Conservation (phyloP, 2,329 filamentous ascomycete genomes). For the Diaporthe sp. region DNA sequence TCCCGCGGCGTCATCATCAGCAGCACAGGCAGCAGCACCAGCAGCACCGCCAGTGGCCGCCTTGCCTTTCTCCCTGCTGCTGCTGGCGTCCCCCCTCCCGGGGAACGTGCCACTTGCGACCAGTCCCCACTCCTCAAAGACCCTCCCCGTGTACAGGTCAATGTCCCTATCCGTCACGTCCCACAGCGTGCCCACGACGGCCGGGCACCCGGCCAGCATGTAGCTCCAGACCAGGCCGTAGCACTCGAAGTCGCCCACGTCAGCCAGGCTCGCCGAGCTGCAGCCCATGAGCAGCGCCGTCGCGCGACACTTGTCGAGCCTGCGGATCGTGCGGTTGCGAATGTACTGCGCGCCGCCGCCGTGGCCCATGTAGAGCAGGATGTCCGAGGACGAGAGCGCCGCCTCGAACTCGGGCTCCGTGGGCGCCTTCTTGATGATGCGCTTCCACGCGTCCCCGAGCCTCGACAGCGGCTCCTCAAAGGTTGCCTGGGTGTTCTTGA, state of each 20-base stretch:
- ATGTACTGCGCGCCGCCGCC: conserved; percentile 96
- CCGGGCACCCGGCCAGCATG: conserved; percentile 87
- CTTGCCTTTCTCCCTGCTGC: conserved; percentile 46
- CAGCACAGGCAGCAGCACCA: neutral
- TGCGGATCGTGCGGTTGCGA: conserved; percentile 83
- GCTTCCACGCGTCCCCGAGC: conserved; percentile 78
- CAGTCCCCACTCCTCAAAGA: conserved; percentile 91
- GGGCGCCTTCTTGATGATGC: conserved; percentile 77
- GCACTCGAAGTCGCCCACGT: conserved; percentile 90
- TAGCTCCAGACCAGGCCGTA: conserved; percentile 93
- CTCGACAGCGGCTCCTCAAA: conserved; percentile 75
- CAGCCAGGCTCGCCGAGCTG: conserved; percentile 83
- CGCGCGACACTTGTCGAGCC: conserved; percentile 79
- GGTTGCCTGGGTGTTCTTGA: conserved; percentile 81
- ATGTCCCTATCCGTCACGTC: conserved; percentile 98
- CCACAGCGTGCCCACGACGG: conserved; percentile 94
- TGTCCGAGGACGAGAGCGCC: conserved; percentile 73
- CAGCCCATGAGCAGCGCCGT: conserved; percentile 94
- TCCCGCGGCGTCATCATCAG: conserved; percentile 38
- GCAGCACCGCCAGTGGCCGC: conserved; percentile 42
- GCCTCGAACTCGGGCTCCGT: conserved; percentile 82
- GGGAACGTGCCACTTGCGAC: conserved; percentile 62
- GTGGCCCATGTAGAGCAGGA: conserved; percentile 96
- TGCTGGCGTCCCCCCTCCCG: conserved; percentile 48
- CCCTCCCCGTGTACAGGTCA: conserved; percentile 85